Conservation (phyloP, 345 rosid genomes). For the Aquilaria malaccensis region DNA sequence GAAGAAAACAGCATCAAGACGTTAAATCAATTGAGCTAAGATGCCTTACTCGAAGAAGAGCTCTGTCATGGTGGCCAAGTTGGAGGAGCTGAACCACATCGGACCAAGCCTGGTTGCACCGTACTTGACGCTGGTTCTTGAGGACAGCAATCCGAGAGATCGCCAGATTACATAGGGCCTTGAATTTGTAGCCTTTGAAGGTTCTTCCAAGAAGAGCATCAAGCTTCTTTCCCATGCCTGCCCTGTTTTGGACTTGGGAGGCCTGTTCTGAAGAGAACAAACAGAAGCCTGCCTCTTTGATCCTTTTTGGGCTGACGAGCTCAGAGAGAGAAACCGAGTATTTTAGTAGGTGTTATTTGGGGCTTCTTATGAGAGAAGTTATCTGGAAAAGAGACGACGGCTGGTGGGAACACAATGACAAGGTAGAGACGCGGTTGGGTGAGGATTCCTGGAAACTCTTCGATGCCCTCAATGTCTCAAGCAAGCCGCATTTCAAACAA, state of each 20-base stretch:
- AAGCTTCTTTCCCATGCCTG: slow-evolving; percentile 73
- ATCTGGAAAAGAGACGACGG: too few relatives aligned
- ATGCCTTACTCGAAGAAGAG: slow-evolving; percentile 55
- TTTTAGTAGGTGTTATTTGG: slow-evolving; percentile 2
- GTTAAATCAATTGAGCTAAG: neutral
- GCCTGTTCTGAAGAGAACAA: slow-evolving; percentile 6
- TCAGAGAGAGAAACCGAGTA: neutral
- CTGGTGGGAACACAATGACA: neutral
- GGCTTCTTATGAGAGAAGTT: neutral
- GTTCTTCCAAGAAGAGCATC: slow-evolving; percentile 63
- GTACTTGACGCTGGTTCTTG: slow-evolving; percentile 61
- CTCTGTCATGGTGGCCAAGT: slow-evolving; percentile 58
- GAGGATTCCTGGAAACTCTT: neutral
- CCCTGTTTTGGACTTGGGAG: neutral
- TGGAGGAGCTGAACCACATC: slow-evolving; percentile 79
- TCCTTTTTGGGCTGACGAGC: slow-evolving; percentile 23
- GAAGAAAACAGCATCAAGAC: neutral
- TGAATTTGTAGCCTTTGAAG: slow-evolving; percentile 63
- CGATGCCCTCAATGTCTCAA: too few relatives aligned
- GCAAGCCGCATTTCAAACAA: too few relatives aligned
- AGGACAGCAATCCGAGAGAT: slow-evolving; percentile 58
- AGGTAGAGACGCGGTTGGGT: neutral
- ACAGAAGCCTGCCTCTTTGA: slow-evolving; percentile 10
- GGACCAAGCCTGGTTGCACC: slow-evolving; percentile 47
- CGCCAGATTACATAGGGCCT: slow-evolving; percentile 48